Conservation (phyloP, 2,329 filamentous ascomycete genomes). For the Tolypocladium album region DNA sequence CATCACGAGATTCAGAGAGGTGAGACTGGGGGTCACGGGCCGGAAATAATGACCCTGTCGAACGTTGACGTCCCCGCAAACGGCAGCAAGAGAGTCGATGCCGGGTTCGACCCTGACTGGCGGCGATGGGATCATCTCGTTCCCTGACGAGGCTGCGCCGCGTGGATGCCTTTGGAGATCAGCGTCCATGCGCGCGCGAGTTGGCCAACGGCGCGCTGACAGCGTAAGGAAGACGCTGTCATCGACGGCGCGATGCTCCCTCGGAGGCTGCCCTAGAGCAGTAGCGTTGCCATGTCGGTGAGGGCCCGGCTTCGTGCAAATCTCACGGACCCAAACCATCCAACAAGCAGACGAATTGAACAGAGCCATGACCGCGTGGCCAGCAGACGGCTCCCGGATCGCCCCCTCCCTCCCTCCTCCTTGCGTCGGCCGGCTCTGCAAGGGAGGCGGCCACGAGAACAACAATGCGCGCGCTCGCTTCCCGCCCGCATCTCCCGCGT, state of each 20-base stretch:
- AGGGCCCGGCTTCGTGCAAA: background rate
- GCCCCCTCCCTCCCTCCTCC: no score
- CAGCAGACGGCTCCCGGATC: background rate
- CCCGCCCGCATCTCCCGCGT: background rate
- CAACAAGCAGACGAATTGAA: background rate
- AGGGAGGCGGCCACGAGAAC: background rate
- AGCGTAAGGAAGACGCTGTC: no score
- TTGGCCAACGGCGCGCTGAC: no score
- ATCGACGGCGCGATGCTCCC: no score
- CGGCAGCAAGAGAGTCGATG: background rate
- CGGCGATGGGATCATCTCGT: background rate
- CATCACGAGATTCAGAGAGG: background rate
- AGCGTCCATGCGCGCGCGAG: background rate
- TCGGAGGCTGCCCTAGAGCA: no score
- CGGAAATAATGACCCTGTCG: background rate
- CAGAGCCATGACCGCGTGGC: background rate
- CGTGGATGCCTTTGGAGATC: background rate
- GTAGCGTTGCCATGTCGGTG: no score
- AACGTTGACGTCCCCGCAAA: background rate
- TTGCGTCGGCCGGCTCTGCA: background rate
- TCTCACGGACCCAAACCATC: background rate
- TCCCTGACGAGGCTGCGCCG: background rate
- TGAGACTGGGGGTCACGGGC: background rate
- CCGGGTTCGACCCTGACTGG: background rate
- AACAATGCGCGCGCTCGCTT: background rate